phyloP scores from a whole-genome alignment of 2,329 filamentous ascomycete genomes.

The Pleoardoris graminearum region DNA sequence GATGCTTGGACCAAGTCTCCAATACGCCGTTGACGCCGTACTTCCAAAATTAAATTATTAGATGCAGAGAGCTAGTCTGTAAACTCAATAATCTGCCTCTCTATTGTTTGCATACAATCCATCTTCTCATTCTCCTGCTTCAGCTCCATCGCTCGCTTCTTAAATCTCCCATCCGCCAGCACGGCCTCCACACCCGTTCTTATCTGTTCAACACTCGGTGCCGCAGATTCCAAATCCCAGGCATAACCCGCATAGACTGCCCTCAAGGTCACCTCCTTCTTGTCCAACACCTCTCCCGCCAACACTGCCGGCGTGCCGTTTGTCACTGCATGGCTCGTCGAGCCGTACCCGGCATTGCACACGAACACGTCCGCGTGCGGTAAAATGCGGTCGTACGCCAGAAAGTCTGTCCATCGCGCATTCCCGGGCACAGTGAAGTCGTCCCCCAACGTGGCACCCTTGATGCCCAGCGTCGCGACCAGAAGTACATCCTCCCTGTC shows the following conservation, averaged over 20 bases:
- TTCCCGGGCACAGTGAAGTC: not conserved
- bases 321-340: not conserved
- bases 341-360: not conserved
- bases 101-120: conserved; percentile 1
- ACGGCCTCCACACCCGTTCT: not conserved
- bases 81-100: not conserved
- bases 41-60: too few species aligned
- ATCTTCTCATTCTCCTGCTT: not conserved
- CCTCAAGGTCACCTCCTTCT: not conserved
- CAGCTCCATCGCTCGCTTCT: not conserved
- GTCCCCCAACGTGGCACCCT: not conserved
- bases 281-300: not conserved
- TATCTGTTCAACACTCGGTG: not conserved
- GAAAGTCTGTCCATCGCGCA: not conserved
- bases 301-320: not conserved
- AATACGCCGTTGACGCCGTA: too few species aligned
- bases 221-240: not conserved
- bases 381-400: not conserved
- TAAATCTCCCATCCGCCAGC: not conserved
- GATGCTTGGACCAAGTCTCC: too few species aligned
- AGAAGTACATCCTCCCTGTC: not conserved
- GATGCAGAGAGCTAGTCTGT: not conserved
- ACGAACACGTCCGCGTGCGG: not conserved
- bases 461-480: not conserved
- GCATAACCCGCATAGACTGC: conserved; percentile 1